Percentiles rank a stretch among this genome's conserved stretches.
These are phyloP conservation scores for Thinopyrum obtusiflorum DNA, from an alignment of 202 grass and related monocot genomes.

Conservation along the genomic window DNA sequence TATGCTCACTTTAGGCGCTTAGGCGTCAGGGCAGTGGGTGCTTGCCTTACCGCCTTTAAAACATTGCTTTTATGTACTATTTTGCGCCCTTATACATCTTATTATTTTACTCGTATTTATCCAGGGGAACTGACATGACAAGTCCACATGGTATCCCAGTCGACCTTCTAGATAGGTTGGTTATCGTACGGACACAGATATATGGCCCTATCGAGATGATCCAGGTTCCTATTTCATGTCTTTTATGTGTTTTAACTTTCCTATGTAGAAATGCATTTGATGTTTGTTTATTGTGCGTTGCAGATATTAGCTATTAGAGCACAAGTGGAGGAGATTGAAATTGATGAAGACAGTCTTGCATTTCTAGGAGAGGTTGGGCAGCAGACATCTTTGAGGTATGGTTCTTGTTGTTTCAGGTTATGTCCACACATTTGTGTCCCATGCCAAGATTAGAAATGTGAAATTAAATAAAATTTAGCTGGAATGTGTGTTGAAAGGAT, in stretches of 20 bases:
- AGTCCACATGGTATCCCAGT: slow-evolving; percentile 95
- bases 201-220: slow-evolving; percentile 95
- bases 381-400: slow-evolving; percentile 82
- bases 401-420: slow-evolving; percentile 15
- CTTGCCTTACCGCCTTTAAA: too few species aligned
- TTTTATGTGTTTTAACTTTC: slow-evolving; percentile 22
- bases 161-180: slow-evolving; percentile 89
- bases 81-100: background rate
- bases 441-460: background rate
- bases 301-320: slow-evolving; percentile 93
- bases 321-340: slow-evolving; percentile 92
- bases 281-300: slow-evolving; percentile 12
- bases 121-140: slow-evolving; percentile 94
- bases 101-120: slow-evolving; percentile 17
- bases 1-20: background rate
- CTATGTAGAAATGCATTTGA: slow-evolving; percentile 25
- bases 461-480: background rate
- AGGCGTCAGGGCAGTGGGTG: background rate
- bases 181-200: slow-evolving; percentile 89
- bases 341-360: slow-evolving; percentile 94
- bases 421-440: background rate
- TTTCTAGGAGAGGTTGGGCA: slow-evolving; percentile 91
- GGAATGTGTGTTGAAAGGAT: background rate
- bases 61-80: background rate
- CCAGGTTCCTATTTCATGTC: slow-evolving; percentile 53